A percentile compares a stretch with the other conserved stretches of the same genome.
Conservation (phyloP, 164 flowering plant genomes). For the Dillenia turbinata region DNA sequence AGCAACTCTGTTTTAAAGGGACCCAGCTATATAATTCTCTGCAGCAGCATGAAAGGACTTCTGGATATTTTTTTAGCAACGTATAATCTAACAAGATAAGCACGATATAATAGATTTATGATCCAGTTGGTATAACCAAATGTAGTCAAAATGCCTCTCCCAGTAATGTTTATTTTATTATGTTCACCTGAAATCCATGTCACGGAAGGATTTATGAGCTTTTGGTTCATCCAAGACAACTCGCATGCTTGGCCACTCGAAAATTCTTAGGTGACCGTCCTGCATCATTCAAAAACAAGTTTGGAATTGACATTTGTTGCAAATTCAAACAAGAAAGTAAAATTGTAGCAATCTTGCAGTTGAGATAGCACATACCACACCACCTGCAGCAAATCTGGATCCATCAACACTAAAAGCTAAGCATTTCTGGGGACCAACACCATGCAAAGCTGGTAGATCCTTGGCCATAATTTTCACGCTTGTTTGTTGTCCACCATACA, state of each 20-base stretch:
- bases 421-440: constrained; percentile 78
- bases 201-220: constrained; percentile 80
- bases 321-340: too few relatives aligned
- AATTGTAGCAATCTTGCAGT: too few relatives aligned
- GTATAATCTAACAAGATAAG: too few relatives aligned
- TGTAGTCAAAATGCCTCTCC: too few relatives aligned
- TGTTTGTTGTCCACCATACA: constrained; percentile 46
- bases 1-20: too few relatives aligned
- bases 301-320: too few relatives aligned
- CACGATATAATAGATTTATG: too few relatives aligned
- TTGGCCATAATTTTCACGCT: constrained; percentile 47
- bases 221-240: constrained; percentile 74
- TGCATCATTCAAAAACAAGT: constrained; percentile 8
- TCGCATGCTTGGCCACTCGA: constrained; percentile 85
- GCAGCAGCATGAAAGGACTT: too few relatives aligned
- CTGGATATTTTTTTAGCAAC: too few relatives aligned
- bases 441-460: constrained; percentile 49
- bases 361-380: constrained; percentile 50
- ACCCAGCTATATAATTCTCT: too few relatives aligned
- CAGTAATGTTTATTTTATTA: too few relatives aligned
- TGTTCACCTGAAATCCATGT: constrained; percentile 84
- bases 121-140: too few relatives aligned
- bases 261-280: constrained; percentile 93
- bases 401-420: constrained; percentile 88
- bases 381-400: constrained; percentile 82